Evolutionary conservation across 1,284 basidiomycete genomes (phyloP), one percentile per base, ranked within the genome.

Genomic region (Trichosporon sp.): DNA sequence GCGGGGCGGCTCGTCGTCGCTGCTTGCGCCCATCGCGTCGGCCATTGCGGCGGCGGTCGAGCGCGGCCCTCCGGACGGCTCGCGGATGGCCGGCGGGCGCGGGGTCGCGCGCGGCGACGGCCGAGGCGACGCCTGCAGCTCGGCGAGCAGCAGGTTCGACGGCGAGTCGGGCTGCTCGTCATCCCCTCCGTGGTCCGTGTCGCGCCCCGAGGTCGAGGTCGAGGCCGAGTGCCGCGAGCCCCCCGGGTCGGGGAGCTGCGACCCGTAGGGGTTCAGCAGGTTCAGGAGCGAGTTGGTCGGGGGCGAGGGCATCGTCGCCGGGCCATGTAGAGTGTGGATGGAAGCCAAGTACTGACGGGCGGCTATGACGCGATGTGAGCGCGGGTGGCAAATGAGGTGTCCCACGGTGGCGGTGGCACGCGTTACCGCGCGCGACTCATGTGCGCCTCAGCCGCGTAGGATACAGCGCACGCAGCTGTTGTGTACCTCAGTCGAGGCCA

Each of bases 261-360:
- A 89, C 85, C 73, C 87, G 87, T 87, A 92, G 38, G 92, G 91
- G 77, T 93, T 93, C 47, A 93, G 85, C 85, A 91, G 88, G 81
- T 89, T 89, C 74, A 93, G 88, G 76, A 93, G 91, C 13, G 83
- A 77, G 66, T 75, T 76, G 29, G 65, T 53, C 6, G 72, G 69
- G 29, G 69, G 69, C 9, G 69, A 70, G 11, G 72, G 65, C 72
- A 72, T 72, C 15, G 25, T 56, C 56, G 56, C 56, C 56, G 8
- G 56, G 29, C 32, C 56, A 60, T 60, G 27, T 60, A 12, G 53
- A 6, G 56, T n/a, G 15, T 60, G 27, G 27, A n/a, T n/a, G 56
- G 18, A 31, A 31, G 29, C 15, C 18, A 15, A 13, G 3, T 5
- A 15, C 21, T 51, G 29, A n/a, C 29, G 56, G 56, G 56, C 27